These are phyloP conservation scores for Neonectria faginata DNA, from an alignment of 2,329 filamentous ascomycete species.

Conservation along the genomic window DNA sequence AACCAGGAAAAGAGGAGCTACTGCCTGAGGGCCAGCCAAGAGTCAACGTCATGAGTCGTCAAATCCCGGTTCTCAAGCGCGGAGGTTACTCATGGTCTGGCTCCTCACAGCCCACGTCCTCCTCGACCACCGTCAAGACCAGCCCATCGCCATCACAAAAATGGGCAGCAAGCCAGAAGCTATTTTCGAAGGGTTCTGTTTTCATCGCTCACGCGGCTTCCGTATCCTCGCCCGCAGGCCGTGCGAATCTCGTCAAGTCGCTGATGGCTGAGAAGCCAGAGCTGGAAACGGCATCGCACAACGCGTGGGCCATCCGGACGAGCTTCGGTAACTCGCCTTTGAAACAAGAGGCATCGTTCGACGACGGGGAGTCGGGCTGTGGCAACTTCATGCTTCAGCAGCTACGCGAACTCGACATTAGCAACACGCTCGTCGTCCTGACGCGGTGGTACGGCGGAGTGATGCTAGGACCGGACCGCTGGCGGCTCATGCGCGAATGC, in stretches of 20 bases:
- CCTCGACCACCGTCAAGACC: constrained; percentile 31
- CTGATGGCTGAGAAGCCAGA: constrained; percentile 62
- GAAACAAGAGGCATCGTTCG: constrained; percentile 64
- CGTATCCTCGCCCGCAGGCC: constrained; percentile 54
- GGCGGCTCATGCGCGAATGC: constrained; percentile 70
- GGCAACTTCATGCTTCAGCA: constrained; percentile 67
- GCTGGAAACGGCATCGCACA: constrained; percentile 68
- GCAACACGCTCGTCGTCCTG: constrained; percentile 68
- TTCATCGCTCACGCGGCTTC: constrained; percentile 66
- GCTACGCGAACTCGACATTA: constrained; percentile 62
- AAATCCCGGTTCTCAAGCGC: constrained; percentile 80
- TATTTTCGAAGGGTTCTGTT: constrained; percentile 65
- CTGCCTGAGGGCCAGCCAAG: constrained; percentile 82
- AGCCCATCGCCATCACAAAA: constrained; percentile 41
- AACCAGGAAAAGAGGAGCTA: constrained; percentile 75
- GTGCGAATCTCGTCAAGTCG: constrained; percentile 57
- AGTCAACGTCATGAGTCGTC: constrained; percentile 77
- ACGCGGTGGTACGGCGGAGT: constrained; percentile 73
- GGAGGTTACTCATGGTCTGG: constrained; percentile 72
- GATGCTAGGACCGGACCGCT: constrained; percentile 71
- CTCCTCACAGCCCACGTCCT: constrained; percentile 33
- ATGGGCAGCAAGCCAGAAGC: constrained; percentile 65
- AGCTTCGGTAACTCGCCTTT: constrained; percentile 53
- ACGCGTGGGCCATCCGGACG: constrained; percentile 63
- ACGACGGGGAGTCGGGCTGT: constrained; percentile 72